Base-by-base conservation (phyloP, 2,329 filamentous ascomycete species). In the Calonectria fujianensis region DNA sequence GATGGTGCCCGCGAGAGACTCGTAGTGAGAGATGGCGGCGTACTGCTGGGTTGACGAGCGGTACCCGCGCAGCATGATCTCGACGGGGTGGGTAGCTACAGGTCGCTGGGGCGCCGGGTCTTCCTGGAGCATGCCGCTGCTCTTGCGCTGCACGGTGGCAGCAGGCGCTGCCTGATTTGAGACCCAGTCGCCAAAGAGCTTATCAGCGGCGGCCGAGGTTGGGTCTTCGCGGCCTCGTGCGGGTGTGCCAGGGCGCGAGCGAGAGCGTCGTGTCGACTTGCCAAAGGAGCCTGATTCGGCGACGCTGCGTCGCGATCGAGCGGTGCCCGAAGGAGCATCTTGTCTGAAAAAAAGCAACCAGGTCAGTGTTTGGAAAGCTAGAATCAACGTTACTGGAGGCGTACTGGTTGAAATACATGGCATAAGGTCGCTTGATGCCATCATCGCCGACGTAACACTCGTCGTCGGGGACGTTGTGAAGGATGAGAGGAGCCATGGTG, bases 31-130 rank as follows among this genome's bases (percentile, higher is more conserved):
- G 80, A 98, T 93, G 41, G 96, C 96, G 35, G 96, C 95, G 90
- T 97, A 98, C 88, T 95, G 89, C 85, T 93, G 87, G 84, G 91
- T 84, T 1, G 88, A 83, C 20, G 89, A 90, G 70, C 89, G 87
- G 85, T 96, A 98, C 37, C 96, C 96, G 79, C 96, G 94, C 20
- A 98, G 89, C 70, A 98, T 92, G 76, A 98, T 91, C 85, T 98
- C 96, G 50, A 94, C 88, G 1, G 91, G 90, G 52, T 87, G 84
- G 20, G 84, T 84, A 72, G 86, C 84, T 76, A 83, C 78, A 71
- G 80, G 75, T 77, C 84, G 83, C 67, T 83, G 81, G 37, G 83
- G 78, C 9, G 80, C 80, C 35, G 87, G 85, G 64, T 90, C 88
- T 71, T 85, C 83, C 75, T 86, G 85, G 74, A 84, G 78, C 74